Evolutionary conservation across 345 rosid genomes (phyloP).

Genomic region (Lenwebbia sp.): DNA sequence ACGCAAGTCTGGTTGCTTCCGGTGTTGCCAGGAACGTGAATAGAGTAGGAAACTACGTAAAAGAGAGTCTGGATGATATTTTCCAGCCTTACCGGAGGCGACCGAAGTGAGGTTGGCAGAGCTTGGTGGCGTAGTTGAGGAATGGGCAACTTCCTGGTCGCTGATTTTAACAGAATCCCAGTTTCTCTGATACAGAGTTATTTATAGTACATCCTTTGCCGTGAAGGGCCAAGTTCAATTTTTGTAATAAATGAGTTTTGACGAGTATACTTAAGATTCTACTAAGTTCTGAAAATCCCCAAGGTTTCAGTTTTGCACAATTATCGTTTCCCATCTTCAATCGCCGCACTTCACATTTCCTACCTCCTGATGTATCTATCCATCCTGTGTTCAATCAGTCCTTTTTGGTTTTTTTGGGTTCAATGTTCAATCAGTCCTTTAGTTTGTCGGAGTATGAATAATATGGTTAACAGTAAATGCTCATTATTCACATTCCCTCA

Average conservation of each 20-base stretch:
- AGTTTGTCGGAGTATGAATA: not conserved
- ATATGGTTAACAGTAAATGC: not conserved
- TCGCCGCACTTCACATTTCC: not conserved
- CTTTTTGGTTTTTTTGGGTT: too few species aligned
- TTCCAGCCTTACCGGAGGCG: conserved; percentile 36
- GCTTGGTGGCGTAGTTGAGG: not conserved
- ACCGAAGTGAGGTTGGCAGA: conserved; percentile 13
- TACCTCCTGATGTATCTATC: not conserved
- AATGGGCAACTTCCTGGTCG: not conserved
- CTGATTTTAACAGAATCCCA: not conserved
- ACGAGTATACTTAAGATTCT: not conserved
- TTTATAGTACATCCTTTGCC: not conserved
- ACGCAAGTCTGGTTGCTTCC: conserved; percentile 48
- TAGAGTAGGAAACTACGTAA: conserved; percentile 39
- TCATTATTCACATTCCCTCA: not conserved
- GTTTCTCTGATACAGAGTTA: not conserved
- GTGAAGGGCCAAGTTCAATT: not conserved
- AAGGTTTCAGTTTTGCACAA: not conserved
- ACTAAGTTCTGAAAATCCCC: not conserved
- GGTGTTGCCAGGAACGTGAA: conserved; percentile 47
- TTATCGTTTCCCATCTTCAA: not conserved
- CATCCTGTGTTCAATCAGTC: not conserved
- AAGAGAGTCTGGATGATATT: conserved; percentile 45
- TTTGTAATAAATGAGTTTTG: not conserved
- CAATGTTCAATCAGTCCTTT: not conserved